Evolutionary conservation across 805 yeast genomes (phyloP).

Genomic region (Wickerhamiella allomyrinae): DNA sequence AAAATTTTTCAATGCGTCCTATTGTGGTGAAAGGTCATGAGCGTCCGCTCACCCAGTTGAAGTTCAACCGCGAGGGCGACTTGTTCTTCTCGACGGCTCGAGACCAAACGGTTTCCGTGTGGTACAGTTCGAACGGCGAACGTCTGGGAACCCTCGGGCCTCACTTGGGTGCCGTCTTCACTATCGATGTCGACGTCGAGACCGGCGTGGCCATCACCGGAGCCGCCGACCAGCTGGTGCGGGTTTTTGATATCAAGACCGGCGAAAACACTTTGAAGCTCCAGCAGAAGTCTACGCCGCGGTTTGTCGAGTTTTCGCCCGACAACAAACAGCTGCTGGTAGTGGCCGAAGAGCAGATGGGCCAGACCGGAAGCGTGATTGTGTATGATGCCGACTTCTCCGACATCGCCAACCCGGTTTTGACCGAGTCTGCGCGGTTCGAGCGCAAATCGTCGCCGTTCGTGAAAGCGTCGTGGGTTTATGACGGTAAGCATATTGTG

Average conservation of each 20-base stretch:
- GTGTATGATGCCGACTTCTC: constrained; percentile 48
- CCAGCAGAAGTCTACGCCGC: constrained; percentile 71
- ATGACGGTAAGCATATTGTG: constrained; percentile 55
- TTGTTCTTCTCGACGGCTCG: constrained; percentile 81
- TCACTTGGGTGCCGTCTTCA: constrained; percentile 90
- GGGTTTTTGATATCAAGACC: constrained; percentile 68
- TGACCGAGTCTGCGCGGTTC: constrained; percentile 32
- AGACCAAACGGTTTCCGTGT: constrained; percentile 70
- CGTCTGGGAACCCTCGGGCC: constrained; percentile 83
- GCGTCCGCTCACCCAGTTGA: constrained; percentile 94
- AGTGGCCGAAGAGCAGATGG: constrained; percentile 87
- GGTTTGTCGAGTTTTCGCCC: constrained; percentile 76
- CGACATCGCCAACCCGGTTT: constrained; percentile 31
- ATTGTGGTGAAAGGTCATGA: constrained; percentile 67
- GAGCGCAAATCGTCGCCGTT: constrained; percentile 18
- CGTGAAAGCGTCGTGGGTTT: constrained; percentile 79
- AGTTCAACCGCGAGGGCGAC: constrained; percentile 92
- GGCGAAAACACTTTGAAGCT: constrained; percentile 67
- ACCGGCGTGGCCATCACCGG: constrained; percentile 72
- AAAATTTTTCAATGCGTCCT: constrained; percentile 17
- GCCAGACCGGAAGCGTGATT: constrained; percentile 60
- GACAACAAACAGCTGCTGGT: constrained; percentile 54
- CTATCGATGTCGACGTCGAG: constrained; percentile 67
- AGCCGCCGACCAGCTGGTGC: constrained; percentile 74
- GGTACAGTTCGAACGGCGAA: constrained; percentile 95